Percentiles rank a stretch among this genome's conserved stretches.
These are phyloP conservation scores for Triticum urartu DNA, from an alignment of 176 grass and related monocot species.

Conservation along the genomic window DNA sequence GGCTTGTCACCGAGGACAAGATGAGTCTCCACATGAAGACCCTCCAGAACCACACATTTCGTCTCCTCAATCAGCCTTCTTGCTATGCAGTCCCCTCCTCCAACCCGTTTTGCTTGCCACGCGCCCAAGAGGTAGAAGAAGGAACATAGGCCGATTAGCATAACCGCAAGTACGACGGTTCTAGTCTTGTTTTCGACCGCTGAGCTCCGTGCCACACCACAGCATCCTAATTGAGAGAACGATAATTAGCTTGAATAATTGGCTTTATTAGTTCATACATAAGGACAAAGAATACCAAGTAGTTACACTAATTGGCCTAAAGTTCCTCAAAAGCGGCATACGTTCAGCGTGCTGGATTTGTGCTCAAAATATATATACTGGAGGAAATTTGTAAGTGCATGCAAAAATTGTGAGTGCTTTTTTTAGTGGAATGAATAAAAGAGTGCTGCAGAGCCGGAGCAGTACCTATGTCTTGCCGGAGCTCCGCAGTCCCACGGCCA, in stretches of 20 bases:
- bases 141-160: slow-evolving; percentile 52
- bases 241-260: background rate
- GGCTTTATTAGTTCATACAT: background rate
- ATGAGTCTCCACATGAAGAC: slow-evolving; percentile 69
- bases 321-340: background rate
- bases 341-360: background rate
- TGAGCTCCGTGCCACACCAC: slow-evolving; percentile 40
- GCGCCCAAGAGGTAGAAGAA: slow-evolving; percentile 71
- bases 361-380: no score
- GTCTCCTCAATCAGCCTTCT: slow-evolving; percentile 48
- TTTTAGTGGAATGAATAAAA: no score
- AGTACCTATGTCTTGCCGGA: background rate
- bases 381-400: background rate
- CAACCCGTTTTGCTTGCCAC: slow-evolving; percentile 52
- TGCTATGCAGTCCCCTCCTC: slow-evolving; percentile 61
- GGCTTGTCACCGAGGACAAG: slow-evolving; percentile 20
- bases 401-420: background rate
- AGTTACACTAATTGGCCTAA: background rate
- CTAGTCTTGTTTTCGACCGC: slow-evolving; percentile 52
- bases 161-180: slow-evolving; percentile 35
- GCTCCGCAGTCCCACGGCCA: background rate
- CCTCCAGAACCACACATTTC: slow-evolving; percentile 34
- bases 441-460: background rate
- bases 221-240: slow-evolving; percentile 18
- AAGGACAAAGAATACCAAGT: background rate